Base-by-base conservation (phyloP, 2,329 filamentous ascomycete species). In the Pseudocercospora vitis region DNA sequence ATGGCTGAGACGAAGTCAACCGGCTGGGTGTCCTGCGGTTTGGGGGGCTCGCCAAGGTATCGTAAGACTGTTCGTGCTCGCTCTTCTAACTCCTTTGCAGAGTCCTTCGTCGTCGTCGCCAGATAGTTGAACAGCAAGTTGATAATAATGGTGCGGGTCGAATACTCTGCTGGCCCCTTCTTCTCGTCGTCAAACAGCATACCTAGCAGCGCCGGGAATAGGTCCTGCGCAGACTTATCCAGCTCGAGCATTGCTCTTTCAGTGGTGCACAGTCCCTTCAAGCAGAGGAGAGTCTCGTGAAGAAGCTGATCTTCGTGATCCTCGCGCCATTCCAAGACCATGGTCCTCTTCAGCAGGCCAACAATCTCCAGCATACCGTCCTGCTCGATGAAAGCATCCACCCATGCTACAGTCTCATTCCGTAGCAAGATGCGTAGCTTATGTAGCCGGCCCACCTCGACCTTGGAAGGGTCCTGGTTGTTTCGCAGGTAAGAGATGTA, bases 181-280 rank as follows among this genome's bases (percentile, higher is more conserved):
- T 91, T 95, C 69, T 97, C 92, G n/a, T 95, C 89, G 65, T 96
- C 91, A 65, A 97, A 97, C 33, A 97, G 79, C 86, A 97, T 91
- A 54, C 83, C 82, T 42, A 97, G 74, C 42, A 99, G 76, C 21
- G 89, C 88, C 1, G 92, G 90, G 66, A 97, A 96, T 7, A 99
- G 79, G 0, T 86, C 86, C 4, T 79, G 77, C 62, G 95, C 89
- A 53, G 96, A 89, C 7, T 84, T 83, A 61, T 88, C 82, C 6
- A 99, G 81, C 67, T 92, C 88, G 61, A 88, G 83, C 65, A 96
- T 79, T 1, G 91, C 94, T 29, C 89, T 80, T 12, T 89, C 91
- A 1, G 92, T 96, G 1, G 94, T 99, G 68, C 90, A 95, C 2
- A 97, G 80, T 0, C 89, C 94, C 73, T 99, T 99, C 60, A 99